Conservation (phyloP, 768 basidiomycete genomes). For the Naganishia randhawae region DNA sequence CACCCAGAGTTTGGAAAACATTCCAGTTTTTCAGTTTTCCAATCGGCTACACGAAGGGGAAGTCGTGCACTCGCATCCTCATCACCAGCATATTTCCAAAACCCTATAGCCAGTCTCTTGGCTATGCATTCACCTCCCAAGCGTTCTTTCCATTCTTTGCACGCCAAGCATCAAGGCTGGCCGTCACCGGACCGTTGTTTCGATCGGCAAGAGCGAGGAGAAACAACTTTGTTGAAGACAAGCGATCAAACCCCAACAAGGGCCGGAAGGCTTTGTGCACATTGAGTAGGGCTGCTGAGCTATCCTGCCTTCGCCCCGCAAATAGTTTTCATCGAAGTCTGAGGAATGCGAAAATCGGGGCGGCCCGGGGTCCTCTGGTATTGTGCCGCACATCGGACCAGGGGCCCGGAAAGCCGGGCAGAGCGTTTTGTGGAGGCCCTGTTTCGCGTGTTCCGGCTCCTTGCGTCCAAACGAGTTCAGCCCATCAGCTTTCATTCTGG, state of each 20-base stretch:
- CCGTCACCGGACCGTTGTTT: neutral
- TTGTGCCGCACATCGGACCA: neutral
- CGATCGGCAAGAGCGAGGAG: too few species aligned
- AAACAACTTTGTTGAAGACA: too few species aligned
- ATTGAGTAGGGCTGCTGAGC: neutral
- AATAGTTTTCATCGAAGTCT: neutral
- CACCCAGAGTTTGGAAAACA: too few species aligned
- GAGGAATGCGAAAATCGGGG: neutral
- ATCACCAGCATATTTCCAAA: neutral
- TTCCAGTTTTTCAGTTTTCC: too few species aligned
- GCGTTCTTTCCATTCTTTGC: neutral
- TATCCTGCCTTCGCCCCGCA: neutral
- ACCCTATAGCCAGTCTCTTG: neutral
- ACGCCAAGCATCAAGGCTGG: neutral
- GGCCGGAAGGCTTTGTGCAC: too few species aligned
- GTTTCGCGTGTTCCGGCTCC: slow-evolving; percentile 3
- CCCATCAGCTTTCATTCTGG: neutral
- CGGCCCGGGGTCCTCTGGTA: neutral
- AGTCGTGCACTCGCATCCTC: too few species aligned
- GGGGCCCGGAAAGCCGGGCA: neutral
- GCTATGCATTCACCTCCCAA: neutral
- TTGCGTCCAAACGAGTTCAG: neutral
- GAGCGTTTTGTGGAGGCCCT: neutral
- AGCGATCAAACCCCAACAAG: too few species aligned
- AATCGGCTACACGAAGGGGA: too few species aligned